Evolutionary conservation across 805 yeast genomes (phyloP), one percentile per base, ranked within the genome.

Genomic region (Ogataea corticis): DNA sequence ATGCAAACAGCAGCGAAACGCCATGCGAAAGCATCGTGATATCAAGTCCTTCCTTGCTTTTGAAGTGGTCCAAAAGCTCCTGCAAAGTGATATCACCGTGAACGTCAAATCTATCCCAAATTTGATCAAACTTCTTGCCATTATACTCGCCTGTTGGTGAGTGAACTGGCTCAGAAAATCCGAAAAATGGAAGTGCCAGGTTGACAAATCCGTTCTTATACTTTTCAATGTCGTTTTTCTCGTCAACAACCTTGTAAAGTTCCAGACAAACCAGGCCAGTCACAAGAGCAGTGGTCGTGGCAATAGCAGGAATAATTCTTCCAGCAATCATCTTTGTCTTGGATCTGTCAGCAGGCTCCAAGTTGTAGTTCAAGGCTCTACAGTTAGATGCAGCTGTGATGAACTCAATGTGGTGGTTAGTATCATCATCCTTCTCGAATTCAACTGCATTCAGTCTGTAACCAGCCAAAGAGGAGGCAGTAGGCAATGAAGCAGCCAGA

Each of bases 301-400:
- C 99, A 72, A 94, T 94, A 16, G 99, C 99, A 13, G 99, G 99
- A 55, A 94, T 94, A 55, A 94, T 94, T 69, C 95, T 84, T 38
- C 99, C 99, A 6, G 99, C 99, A 65, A 94, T 92, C 60, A 92
- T 89, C 72, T 94, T 94, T 31, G 99, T 94, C 72, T 86, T 88
- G 41, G 83, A 82, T 51, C 83, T 80, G 62, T 92, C 97, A 30
- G 92, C 97, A 11, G 89, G 72, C 61, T 89, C 96, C 55, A 92
- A 90, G 33, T 81, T 77, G 63, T 92, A 92, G 69, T 90, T 92
- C 69, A 82, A 74, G 23, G 99, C 99, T 66, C 99, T 84, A 68
- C 96, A 82, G 66, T 94, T 94, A 2, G 98, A 92, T 17, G 97
- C 96, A 16, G 98, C 96, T 14, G 92, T 75, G 57, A 94, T 94